These are phyloP conservation scores for Colletotrichum chlorophyti DNA, from an alignment of 2,329 filamentous ascomycete species.

Conservation along the genomic window DNA sequence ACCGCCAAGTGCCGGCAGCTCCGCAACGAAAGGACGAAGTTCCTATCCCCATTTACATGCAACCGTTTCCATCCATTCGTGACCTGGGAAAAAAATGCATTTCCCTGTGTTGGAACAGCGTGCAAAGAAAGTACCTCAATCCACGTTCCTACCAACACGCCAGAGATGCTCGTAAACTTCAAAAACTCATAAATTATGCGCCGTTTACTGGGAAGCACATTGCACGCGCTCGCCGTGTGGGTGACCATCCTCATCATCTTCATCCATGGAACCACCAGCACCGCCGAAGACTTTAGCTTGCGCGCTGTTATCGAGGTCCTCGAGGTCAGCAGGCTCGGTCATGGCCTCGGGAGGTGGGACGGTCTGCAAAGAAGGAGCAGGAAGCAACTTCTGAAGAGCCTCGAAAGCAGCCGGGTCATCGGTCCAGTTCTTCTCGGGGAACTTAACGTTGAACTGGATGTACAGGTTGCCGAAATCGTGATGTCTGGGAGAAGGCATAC, in stretches of 20 bases:
- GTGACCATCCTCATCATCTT: constrained; percentile 80
- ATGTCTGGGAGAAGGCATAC: constrained; percentile 95
- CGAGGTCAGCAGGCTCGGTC: constrained; percentile 87
- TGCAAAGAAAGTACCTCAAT: constrained; percentile 27
- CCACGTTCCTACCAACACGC: constrained; percentile 31
- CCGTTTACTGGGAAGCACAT: constrained; percentile 82
- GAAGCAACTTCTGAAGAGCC: constrained; percentile 84
- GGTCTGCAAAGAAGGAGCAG: constrained; percentile 67
- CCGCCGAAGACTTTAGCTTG: constrained; percentile 69
- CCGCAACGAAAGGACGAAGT: constrained; percentile 2
- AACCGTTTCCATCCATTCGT: constrained; percentile 29
- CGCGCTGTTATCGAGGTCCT: constrained; percentile 79
- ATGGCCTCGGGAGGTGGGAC: constrained; percentile 83
- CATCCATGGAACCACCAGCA: constrained; percentile 63
- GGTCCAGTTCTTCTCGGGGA: constrained; percentile 81
- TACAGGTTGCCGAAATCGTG: constrained; percentile 96
- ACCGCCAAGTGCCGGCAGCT: background rate
- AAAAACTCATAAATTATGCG: constrained; percentile 5
- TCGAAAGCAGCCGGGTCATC: constrained; percentile 74
- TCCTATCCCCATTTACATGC: constrained; percentile 20
- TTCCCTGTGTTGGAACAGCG: constrained; percentile 21
- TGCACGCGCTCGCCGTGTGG: constrained; percentile 81
- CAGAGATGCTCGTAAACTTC: constrained; percentile 30
- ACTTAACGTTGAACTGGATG: constrained; percentile 97
- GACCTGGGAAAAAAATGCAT: constrained; percentile 27